A percentile compares a stretch with the other conserved stretches of the same genome.
Conservation (phyloP, 176 grass and related monocot species). For the Triticum urartu region DNA sequence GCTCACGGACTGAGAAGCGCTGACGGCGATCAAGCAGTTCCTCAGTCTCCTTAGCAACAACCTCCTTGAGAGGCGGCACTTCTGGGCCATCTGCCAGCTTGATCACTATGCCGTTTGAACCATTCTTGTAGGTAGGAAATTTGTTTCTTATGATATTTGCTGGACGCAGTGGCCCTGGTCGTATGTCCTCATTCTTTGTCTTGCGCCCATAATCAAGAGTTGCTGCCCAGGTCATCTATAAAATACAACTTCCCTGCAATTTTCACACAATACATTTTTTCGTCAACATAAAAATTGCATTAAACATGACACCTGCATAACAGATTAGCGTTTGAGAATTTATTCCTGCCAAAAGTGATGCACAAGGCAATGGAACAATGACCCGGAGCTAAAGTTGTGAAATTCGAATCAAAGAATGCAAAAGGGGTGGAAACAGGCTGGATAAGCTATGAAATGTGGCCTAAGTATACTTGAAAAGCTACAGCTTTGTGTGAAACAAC, state of each 20-base stretch:
- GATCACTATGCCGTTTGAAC: constrained; percentile 58
- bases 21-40: constrained; percentile 59
- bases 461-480: not conserved
- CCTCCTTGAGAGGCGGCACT: constrained; percentile 58
- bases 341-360: constrained; percentile 13
- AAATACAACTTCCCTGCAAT: constrained; percentile 16
- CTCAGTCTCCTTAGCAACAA: constrained; percentile 64
- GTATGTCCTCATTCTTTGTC: constrained; percentile 35
- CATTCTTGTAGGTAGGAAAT: constrained; percentile 72
- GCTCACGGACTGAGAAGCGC: constrained; percentile 80
- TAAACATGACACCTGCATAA: not conserved
- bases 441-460: constrained; percentile 22
- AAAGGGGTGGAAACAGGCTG: constrained; percentile 32
- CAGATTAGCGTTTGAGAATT: not conserved
- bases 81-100: constrained; percentile 49
- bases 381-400: not conserved
- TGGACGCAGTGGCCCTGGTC: constrained; percentile 45
- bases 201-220: constrained; percentile 50
- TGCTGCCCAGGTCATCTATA: constrained; percentile 47
- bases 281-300: not conserved
- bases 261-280: not conserved
- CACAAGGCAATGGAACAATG: constrained; percentile 8
- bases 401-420: constrained; percentile 17
- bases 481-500: constrained; percentile 4
- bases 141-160: constrained; percentile 57